These are phyloP conservation scores for Plenodomus tracheiphilus DNA, from an alignment of 2,329 filamentous ascomycete genomes.

Conservation along the genomic window DNA sequence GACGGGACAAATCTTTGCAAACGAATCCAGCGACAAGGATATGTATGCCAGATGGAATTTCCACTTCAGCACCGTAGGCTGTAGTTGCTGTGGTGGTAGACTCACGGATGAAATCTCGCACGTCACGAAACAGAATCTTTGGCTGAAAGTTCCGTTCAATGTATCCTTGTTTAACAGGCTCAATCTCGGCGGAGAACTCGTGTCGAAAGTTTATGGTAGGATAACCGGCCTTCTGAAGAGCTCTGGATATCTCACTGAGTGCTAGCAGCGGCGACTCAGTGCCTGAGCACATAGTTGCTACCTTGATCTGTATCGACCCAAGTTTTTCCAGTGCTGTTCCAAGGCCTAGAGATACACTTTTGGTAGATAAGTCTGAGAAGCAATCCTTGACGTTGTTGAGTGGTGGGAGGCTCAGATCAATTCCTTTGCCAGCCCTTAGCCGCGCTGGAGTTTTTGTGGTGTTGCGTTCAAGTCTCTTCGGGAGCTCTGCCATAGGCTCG, in stretches of 20 bases:
- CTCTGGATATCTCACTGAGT: constrained; percentile 56
- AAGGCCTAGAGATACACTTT: constrained; percentile 41
- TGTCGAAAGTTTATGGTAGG: constrained; percentile 39
- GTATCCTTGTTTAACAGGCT: constrained; percentile 51
- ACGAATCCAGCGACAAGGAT: constrained; percentile 73
- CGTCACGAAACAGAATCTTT: constrained; percentile 49
- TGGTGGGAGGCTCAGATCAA: constrained; percentile 49
- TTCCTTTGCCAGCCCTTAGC: constrained; percentile 15
- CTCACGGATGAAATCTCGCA: constrained; percentile 49
- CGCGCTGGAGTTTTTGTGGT: neutral
- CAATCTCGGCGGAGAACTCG: constrained; percentile 53
- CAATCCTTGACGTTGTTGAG: constrained; percentile 53
- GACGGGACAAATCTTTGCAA: constrained; percentile 72
- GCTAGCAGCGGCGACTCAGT: constrained; percentile 75
- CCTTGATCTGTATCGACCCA: constrained; percentile 48
- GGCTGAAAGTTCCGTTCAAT: constrained; percentile 53
- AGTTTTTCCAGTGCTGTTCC: constrained; percentile 41
- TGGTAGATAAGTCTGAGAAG: constrained; percentile 53
- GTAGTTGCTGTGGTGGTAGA: constrained; percentile 61
- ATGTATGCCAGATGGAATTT: constrained; percentile 63
- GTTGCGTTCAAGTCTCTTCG: neutral
- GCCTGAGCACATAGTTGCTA: constrained; percentile 78
- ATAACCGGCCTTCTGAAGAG: constrained; percentile 17
- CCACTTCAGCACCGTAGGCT: constrained; percentile 63
- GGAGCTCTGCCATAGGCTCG: neutral